Evolutionary conservation across 2,329 filamentous ascomycete species (phyloP), one percentile per base, ranked within the genome.

Genomic region (Cladosporium austrohemisphaericum): DNA sequence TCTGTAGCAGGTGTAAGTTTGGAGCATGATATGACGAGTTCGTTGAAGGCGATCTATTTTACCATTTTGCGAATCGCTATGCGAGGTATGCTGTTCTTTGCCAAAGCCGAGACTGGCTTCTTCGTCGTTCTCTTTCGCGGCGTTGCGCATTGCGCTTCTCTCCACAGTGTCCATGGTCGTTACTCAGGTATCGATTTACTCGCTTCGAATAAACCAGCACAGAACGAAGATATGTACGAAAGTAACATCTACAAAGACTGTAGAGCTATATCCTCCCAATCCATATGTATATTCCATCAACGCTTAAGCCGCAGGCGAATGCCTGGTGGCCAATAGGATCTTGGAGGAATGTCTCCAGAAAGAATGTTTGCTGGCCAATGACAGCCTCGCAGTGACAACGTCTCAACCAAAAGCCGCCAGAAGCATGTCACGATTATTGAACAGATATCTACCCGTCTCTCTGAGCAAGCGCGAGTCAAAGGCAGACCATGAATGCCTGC

Each of bases 81-180:
- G 33, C 7, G 11, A 5, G 7, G 20, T 18, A 18, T 19, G 9
- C 10, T n/a, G 25, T 10, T 47, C 44, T 29, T 47, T 38, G 11
- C 13, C 9, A 11, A 26, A 16, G 9, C 25, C 25, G 18, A 47
- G 25, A 13, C 18, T 26, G 13, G 33, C 33, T 23, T 47, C 44
- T 31, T 38, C 44, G 20, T 47, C 41, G 8, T 9, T 19, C 10
- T 22, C 5, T 16, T 35, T 45, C 9, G 20, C 25, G 13, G 44
- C 20, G 23, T 47, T 32, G 18, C 33, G 33, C 7, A 47, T 33
- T 6, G 31, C n/a, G 20, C 44, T 33, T 37, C 44, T 33, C 33
- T 47, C 44, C 10, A n/a, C 23, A 5, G 44, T 47, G 10, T 47
- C 44, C 44, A 47, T 47, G 33, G 13, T 31, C 11, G 4, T 31